Evolutionary conservation across 163 green algal species (phyloP), one percentile per base, ranked within the genome.

Genomic region (Chlamydomonas reinhardtii): DNA sequence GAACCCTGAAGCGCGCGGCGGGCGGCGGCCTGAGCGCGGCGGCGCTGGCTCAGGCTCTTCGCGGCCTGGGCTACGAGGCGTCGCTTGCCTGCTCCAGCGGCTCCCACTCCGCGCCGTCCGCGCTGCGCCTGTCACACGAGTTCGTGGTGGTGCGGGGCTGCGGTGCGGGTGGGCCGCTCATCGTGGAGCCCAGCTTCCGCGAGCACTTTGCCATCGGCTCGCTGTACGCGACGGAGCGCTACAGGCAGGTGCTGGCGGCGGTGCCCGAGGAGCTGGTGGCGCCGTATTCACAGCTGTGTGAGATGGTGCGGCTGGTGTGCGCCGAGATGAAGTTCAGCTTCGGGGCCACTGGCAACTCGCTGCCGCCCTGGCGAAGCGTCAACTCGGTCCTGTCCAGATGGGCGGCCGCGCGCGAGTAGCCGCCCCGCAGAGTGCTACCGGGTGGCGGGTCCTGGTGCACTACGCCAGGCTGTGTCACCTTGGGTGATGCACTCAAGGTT

Each of bases 291-390:
- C 73, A 85, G 69, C 73, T 85, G 15, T 43, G 54, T 6, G 79
- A 85, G 25, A 72, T 85, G 79, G 79, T 85, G 17, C 59, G 72
- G 25, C 79, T 85, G 14, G 61, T 85, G 15, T 85, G 79, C 32
- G 52, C 34, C 15, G 79, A 85, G 79, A 85, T 85, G 79, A 71
- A 72, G 68, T 85, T 72, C 34, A 78, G 68, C 68, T 85, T 85
- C 25, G 79, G 78, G 79, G 79, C 68, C 11, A 78, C 68, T 0
- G 79, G 79, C 16, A 85, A 78, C 79, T 85, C 25, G 32, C 68
- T 77, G 31, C 79, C 79, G 68, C 79, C 79, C 2, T 85, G 79
- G 79, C 79, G 79, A 68, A 78, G 34, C 54, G 62, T 20, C 20
- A n/a, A 19, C 48, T 65, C 43, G 25, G 54, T 85, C 3, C 35